Evolutionary conservation across 164 flowering plant genomes (phyloP), one percentile per base, ranked within the genome.

Genomic region (Saururus chinensis): DNA sequence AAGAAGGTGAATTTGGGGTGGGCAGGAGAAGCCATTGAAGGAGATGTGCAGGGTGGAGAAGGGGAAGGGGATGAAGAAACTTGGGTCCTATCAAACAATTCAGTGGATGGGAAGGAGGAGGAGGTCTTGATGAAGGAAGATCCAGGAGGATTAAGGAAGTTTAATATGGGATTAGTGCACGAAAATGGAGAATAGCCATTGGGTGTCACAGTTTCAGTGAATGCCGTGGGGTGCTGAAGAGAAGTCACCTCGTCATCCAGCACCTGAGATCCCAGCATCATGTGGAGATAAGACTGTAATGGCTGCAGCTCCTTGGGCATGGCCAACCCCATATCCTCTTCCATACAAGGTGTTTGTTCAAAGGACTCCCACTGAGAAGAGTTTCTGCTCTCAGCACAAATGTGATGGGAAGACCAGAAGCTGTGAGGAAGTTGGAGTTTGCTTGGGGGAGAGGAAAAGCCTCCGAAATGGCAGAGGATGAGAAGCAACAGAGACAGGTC

Each of bases 1-100:
- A 82, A 79, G 71, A 80, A 60, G 35, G 26, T 58, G n/a, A 79
- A 72, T 58, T 80, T 79, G 62, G 71, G 58, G 13, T 69, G 70
- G 21, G 78, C 40, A 26, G 58, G 41, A 5, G 62, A 52, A 7
- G 73, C 64, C 45, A 75, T 49, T 17, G 75, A 41, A 30, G 75
- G 40, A 23, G 73, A 62, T 40, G n/a, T n/a, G n/a, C n/a, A n/a
- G n/a, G n/a, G n/a, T n/a, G n/a, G n/a, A n/a, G n/a, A n/a, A n/a
- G n/a, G n/a, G n/a, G 76, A 40, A 14, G 75, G 56, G 14, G 65
- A 57, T 5, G 74, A 64, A 4, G 53, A 21, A 19, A 57, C 66
- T 69, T 67, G 74, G 41, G 70, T 14, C 52, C 59, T 59, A 3
- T 61, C 48, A 25, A 58, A 57, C 57, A 78, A 23, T 1, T 19